These are phyloP conservation scores for Trametes villosa DNA, from an alignment of 768 basidiomycete genomes.

Conservation along the genomic window DNA sequence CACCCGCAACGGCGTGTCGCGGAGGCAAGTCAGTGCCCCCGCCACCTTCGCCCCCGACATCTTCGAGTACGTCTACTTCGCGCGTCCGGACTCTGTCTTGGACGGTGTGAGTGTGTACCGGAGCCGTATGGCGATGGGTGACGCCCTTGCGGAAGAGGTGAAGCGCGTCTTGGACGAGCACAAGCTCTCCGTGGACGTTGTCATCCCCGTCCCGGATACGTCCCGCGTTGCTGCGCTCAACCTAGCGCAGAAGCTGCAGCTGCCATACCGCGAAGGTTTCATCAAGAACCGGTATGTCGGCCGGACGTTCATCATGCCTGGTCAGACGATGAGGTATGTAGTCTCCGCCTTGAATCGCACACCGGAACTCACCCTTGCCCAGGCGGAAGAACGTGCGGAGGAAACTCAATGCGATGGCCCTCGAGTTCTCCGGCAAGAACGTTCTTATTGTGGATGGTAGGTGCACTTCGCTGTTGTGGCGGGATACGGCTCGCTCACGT, in stretches of 20 bases:
- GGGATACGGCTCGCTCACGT: background rate
- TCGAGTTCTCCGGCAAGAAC: conserved; percentile 91
- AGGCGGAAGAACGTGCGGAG: conserved; percentile 93
- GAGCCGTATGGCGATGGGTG: conserved; percentile 99
- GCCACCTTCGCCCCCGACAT: conserved; percentile 94
- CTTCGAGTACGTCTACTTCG: conserved; percentile 99
- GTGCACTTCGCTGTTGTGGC: background rate
- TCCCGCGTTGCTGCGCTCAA: conserved; percentile 96
- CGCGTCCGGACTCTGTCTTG: conserved; percentile 95
- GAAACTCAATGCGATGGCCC: conserved; percentile 98
- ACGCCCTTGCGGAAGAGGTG: conserved; percentile 89
- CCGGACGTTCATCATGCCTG: conserved; percentile 99
- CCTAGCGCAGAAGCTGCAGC: conserved; percentile 82
- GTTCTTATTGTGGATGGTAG: conserved; percentile 95
- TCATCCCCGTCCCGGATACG: conserved; percentile 98
- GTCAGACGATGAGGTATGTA: conserved; percentile 86
- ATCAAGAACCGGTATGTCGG: conserved; percentile 99
- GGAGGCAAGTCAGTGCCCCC: conserved; percentile 71
- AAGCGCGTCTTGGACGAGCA: conserved; percentile 67
- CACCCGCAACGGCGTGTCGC: conserved; percentile 76
- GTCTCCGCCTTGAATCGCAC: background rate
- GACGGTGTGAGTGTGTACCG: conserved; percentile 98
- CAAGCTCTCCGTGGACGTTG: conserved; percentile 84
- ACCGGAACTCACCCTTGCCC: background rate
- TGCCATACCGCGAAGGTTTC: conserved; percentile 98